Percentiles rank a stretch among this genome's conserved stretches.
phyloP scores from a whole-genome alignment of 768 basidiomycete genomes.

The Chalciporus sphaerocephalus region DNA sequence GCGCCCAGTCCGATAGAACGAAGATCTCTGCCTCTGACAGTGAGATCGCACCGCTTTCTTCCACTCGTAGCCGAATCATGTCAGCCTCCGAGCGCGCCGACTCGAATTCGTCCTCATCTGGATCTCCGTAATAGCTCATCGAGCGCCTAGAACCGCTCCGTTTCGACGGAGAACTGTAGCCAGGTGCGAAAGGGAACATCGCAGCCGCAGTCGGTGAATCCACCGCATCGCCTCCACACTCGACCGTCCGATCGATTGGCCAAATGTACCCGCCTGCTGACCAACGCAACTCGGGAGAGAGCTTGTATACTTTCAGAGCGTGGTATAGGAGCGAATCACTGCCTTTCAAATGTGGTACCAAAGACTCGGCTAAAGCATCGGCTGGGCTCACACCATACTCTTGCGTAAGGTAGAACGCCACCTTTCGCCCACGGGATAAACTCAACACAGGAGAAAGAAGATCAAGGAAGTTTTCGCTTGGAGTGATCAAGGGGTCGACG shows the following conservation, averaged over 20 bases:
- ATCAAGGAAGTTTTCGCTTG: constrained; percentile 72
- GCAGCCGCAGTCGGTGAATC: constrained; percentile 21
- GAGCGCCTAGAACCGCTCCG: constrained; percentile 36
- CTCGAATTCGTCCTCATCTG: constrained; percentile 36
- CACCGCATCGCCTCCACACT: constrained; percentile 47
- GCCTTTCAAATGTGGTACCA: constrained; percentile 70
- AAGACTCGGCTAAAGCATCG: constrained; percentile 60
- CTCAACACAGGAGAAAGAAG: constrained; percentile 68
- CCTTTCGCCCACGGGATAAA: constrained; percentile 61
- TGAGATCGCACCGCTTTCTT: constrained; percentile 64
- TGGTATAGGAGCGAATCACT: constrained; percentile 73
- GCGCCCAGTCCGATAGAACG: constrained; percentile 51
- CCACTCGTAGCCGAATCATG: constrained; percentile 50
- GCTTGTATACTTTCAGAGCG: constrained; percentile 71
- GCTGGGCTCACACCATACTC: constrained; percentile 71
- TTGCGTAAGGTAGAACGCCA: constrained; percentile 68
- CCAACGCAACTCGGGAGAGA: constrained; percentile 72
- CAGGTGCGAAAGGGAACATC: constrained; percentile 25
- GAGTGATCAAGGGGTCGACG: constrained; percentile 62
- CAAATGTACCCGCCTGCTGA: constrained; percentile 80
- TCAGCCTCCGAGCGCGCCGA: constrained; percentile 27
- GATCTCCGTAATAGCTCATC: constrained; percentile 43
- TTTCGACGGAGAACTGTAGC: constrained; percentile 21
- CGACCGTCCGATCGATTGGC: constrained; percentile 68
- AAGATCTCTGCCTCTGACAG: constrained; percentile 60